Evolutionary conservation across 768 basidiomycete genomes (phyloP), one percentile per base, ranked within the genome.

Genomic region (Paxillus rubicundulus): DNA sequence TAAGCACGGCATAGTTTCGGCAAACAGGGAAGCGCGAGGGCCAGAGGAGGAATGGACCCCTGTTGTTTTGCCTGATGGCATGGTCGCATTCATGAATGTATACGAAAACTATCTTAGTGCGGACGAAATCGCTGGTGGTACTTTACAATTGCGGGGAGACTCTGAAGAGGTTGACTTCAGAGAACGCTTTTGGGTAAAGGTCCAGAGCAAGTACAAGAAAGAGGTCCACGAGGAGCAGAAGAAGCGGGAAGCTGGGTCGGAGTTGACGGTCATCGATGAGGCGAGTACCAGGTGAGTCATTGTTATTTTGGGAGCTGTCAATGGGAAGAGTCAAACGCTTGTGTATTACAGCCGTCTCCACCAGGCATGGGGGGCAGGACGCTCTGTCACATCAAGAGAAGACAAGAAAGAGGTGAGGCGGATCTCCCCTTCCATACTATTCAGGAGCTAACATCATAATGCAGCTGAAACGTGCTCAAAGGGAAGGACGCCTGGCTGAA

Each of bases 21-120:
- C 89, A 40, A 87, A 91, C 64, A 77, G 89, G 42, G 93, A 97
- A 63, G 93, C 93, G 24, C 81, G 93, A 30, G 94, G 93, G 2
- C 88, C 90, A 4, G 91, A 96, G 69, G 93, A 97, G 69, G 93
- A 95, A 69, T 97, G 92, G 90, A 89, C 87, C 3, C 87, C 92
- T 14, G 80, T 92, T 21, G 74, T 93, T 50, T 70, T 90, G 20
- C 82, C 88, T 9, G 89, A 89, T 53, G 90, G 89, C 38, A 90
- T 92, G 86, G 82, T 89, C 44, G 87, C 89, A 7, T 87, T 94
- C 65, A 85, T 85, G 82, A 92, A 86, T 69, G 77, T 90, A 9
- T 94, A 95, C 62, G 91, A 93, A 65, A 95, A 87, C 64, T 94
- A 90, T 68, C 79, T 97, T 40, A 70, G 82, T 47, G 74, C 95